Base-by-base conservation (phyloP, 1,139 yeast species). In the Casaregolazyma lundiana region DNA sequence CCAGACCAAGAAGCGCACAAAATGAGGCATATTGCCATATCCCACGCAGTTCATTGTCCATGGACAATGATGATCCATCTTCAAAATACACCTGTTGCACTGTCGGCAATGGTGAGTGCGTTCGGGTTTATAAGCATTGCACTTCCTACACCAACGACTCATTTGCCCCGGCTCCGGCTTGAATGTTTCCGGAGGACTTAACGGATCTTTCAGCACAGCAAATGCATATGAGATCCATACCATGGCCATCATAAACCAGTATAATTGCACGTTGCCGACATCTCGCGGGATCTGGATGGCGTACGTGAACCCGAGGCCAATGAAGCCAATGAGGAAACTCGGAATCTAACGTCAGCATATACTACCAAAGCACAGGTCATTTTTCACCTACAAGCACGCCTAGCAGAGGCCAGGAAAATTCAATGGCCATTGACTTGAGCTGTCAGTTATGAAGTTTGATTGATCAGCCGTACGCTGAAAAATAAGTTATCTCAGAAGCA, bases 1-100 rank as follows among this genome's bases (percentile, higher is more conserved):
- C 84, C 90, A 81, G 6, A 72, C 58, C 40, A 92, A 61, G 60
- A 92, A 92, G 45, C 97, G 72, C 56, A 87, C 60, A 60, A 92
- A 92, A 60, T 88, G 92, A 0, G 96, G 90, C 65, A 81, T 72
- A 61, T 92, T 92, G 1, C 67, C 66, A 63, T 81, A 81, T 0
- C 96, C 96, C 16, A 87, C 89, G 57, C 95, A 86, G 61, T 84
- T 85, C 64, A 78, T 76, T 0, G 94, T 84, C 95, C 95, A 87
- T 0, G 95, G 95, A 51, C 83, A 80, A 64, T 86, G 95, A 62
- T 86, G 95, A 63, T 86, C 95, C 95, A 86, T 87, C 57, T 76
- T 77, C 46, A 85, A 63, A 11, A 86, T 81, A 60, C 95, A 87
- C 32, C 57, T 57, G 29, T 60, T 56, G 55, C 74, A 70, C 30